Evolutionary conservation across 1,284 basidiomycete genomes (phyloP).

Genomic region (Moniliophthora roreri): DNA sequence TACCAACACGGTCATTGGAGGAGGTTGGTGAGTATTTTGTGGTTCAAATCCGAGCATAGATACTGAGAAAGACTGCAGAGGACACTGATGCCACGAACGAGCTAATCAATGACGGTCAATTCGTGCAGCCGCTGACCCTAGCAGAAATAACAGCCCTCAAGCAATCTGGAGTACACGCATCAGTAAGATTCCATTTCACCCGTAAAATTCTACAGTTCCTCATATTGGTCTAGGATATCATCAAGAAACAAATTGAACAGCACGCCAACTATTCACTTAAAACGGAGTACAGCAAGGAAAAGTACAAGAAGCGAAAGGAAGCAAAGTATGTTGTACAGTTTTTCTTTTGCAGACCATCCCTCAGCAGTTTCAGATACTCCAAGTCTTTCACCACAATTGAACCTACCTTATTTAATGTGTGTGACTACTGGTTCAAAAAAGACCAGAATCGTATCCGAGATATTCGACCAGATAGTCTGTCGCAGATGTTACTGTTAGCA

Average conservation of each 20-base stretch:
- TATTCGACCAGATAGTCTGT: conserved; percentile 85
- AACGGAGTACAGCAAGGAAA: conserved; percentile 96
- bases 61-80: conserved; percentile 47
- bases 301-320: conserved; percentile 93
- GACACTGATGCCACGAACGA: conserved; percentile 91
- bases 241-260: conserved; percentile 87
- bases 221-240: conserved; percentile 73
- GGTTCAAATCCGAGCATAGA: conserved; percentile 5
- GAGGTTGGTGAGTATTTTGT: conserved; percentile 63
- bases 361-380: conserved; percentile 61
- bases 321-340: conserved; percentile 69
- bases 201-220: too few relatives aligned
- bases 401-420: conserved; percentile 86
- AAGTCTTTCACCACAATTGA: conserved; percentile 89
- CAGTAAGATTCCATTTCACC: conserved; percentile 44
- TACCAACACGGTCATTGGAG: conserved; percentile 63
- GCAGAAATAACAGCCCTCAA: conserved; percentile 84
- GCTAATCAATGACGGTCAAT: conserved; percentile 79
- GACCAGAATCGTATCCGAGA: conserved; percentile 81
- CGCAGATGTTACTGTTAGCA: conserved; percentile 83
- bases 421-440: conserved; percentile 87
- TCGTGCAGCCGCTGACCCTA: conserved; percentile 75
- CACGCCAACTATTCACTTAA: conserved; percentile 90
- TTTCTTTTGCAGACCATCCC: conserved; percentile 5
- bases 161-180: conserved; percentile 71